Percentiles rank a stretch among this genome's conserved stretches.
Evolutionary conservation across 2,329 filamentous ascomycete genomes (phyloP).

Genomic region (Talaromyces piceae): DNA sequence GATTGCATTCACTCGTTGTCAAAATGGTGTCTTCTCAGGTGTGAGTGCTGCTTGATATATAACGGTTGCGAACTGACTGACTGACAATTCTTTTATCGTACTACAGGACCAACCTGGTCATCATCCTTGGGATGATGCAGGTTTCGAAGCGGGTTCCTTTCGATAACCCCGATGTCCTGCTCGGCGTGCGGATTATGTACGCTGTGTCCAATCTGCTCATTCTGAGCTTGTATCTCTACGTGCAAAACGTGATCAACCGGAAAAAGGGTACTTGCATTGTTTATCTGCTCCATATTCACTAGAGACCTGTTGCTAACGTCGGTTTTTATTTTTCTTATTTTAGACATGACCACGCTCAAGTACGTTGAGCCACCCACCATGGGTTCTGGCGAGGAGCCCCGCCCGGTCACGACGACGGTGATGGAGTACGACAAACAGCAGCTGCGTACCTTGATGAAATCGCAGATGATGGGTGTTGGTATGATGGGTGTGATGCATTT

Average conservation of each 20-base stretch:
- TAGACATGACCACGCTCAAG: constrained; percentile 94
- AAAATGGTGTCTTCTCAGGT: constrained; percentile 62
- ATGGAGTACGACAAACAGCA: constrained; percentile 89
- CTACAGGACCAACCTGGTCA: constrained; percentile 76
- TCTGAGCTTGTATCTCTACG: constrained; percentile 73
- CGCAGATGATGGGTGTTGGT: constrained; percentile 87
- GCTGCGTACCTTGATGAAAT: constrained; percentile 76
- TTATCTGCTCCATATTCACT: background rate
- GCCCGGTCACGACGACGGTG: constrained; percentile 92
- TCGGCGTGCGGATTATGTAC: constrained; percentile 58
- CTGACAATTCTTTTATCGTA: constrained; percentile 2
- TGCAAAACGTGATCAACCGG: constrained; percentile 77
- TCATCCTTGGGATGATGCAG: constrained; percentile 98
- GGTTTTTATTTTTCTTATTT: background rate
- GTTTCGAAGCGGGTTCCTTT: constrained; percentile 93
- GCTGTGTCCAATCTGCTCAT: constrained; percentile 75
- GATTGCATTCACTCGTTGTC: constrained; percentile 17
- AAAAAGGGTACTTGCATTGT: constrained; percentile 98
- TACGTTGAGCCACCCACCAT: constrained; percentile 94
- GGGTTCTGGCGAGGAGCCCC: constrained; percentile 88
- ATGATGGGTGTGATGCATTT: constrained; percentile 99
- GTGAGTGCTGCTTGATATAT: constrained; percentile 37
- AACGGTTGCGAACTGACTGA: background rate
- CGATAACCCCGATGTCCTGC: constrained; percentile 70
- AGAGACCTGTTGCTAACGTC: background rate